These are phyloP conservation scores for Chlorella sp. DNA, from an alignment of 139 green algal genomes.

Conservation along the genomic window DNA sequence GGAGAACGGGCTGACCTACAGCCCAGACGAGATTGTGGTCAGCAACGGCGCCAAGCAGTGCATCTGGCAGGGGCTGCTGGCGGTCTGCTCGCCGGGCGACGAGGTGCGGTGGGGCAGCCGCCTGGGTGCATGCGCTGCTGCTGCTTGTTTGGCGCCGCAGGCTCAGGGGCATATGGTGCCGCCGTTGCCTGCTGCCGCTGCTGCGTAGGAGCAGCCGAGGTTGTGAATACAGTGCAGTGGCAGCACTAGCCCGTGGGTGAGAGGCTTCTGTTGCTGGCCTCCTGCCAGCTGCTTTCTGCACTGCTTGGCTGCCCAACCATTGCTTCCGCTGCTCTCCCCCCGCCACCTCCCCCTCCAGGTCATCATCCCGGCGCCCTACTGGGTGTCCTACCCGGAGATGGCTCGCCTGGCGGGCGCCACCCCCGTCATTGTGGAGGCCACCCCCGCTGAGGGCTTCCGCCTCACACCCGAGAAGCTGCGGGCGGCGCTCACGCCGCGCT, in stretches of 20 bases:
- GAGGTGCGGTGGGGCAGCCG: slow-evolving; percentile 58
- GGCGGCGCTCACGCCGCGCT: slow-evolving; percentile 76
- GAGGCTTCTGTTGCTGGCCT: too few species aligned
- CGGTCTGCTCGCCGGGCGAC: slow-evolving; percentile 66
- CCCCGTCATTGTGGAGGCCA: slow-evolving; percentile 82
- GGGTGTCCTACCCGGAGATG: slow-evolving; percentile 99
- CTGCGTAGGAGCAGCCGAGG: too few species aligned
- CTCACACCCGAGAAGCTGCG: slow-evolving; percentile 79
- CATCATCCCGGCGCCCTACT: slow-evolving; percentile 96
- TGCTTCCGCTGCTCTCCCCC: background rate
- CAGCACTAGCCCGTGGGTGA: background rate
- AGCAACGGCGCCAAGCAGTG: slow-evolving; percentile 97
- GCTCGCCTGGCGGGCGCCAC: slow-evolving; percentile 79
- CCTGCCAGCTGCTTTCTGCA: too few species aligned
- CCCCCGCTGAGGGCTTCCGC: slow-evolving; percentile 76
- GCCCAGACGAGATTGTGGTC: slow-evolving; percentile 86
- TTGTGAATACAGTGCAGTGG: background rate
- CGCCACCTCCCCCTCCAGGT: slow-evolving; percentile 57
- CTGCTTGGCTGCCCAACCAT: too few species aligned
- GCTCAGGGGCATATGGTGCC: too few species aligned
- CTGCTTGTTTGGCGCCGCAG: too few species aligned
- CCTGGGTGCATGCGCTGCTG: background rate
- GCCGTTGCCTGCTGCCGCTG: too few species aligned
- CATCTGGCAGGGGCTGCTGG: slow-evolving; percentile 89
- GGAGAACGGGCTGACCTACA: slow-evolving; percentile 93